These are phyloP conservation scores for Nematodospora anomalae DNA, from an alignment of 1,139 yeast species.

Conservation along the genomic window DNA sequence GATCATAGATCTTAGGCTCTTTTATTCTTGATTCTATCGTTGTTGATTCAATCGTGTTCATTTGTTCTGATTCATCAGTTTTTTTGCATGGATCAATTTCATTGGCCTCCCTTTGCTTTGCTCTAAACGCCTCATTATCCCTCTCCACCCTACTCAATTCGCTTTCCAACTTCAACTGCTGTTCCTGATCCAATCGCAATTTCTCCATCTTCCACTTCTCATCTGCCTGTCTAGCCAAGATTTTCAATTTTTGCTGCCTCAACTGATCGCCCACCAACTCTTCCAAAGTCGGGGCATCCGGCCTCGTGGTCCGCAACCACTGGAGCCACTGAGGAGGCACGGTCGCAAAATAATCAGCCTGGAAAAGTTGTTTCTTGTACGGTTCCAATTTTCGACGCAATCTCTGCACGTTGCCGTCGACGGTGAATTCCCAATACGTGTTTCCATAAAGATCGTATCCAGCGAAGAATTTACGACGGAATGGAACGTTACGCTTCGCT, in stretches of 20 bases:
- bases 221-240: constrained; percentile 61
- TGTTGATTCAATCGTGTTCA: constrained; percentile 39
- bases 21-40: constrained; percentile 30
- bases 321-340: constrained; percentile 78
- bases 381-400: constrained; percentile 55
- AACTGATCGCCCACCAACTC: constrained; percentile 60
- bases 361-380: constrained; percentile 35
- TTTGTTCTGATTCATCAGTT: constrained; percentile 31
- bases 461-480: constrained; percentile 56
- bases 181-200: constrained; percentile 33
- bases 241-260: constrained; percentile 55
- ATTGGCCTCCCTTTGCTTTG: constrained; percentile 5
- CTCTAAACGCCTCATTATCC: constrained; percentile 19
- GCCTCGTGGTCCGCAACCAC: constrained; percentile 72
- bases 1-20: too few species aligned
- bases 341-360: constrained; percentile 50
- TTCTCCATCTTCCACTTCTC: constrained; percentile 54
- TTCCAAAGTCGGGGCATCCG: constrained; percentile 56
- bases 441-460: constrained; percentile 81
- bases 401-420: constrained; percentile 47
- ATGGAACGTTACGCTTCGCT: constrained; percentile 63
- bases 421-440: constrained; percentile 78
- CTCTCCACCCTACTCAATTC: constrained; percentile 36
- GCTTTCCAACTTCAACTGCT: constrained; percentile 28
- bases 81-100: constrained; percentile 37